Evolutionary conservation across 2,329 filamentous ascomycete genomes (phyloP).

Genomic region (Fonsecaea monophora): DNA sequence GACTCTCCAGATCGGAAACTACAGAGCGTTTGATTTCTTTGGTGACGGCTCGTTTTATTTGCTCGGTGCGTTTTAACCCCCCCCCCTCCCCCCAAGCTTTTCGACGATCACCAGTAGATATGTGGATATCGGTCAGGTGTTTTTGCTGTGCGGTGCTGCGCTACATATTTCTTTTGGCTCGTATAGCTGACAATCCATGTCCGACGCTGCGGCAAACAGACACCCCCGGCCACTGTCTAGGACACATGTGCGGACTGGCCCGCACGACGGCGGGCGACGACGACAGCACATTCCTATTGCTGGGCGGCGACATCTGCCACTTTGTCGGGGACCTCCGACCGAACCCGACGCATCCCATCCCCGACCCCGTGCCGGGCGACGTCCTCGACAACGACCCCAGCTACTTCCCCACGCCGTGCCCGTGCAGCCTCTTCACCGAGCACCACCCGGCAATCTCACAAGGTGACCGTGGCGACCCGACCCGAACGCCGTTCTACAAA

Average conservation of each 20-base stretch:
- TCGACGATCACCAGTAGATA: no score
- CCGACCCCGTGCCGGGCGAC: conserved; percentile 22
- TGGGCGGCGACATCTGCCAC: conserved; percentile 59
- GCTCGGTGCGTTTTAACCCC: conserved; percentile 44
- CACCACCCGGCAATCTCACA: conserved; percentile 34
- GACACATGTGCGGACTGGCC: conserved; percentile 59
- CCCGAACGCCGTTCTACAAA: conserved; percentile 41
- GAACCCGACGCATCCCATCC: conserved; percentile 41
- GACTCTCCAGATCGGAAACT: conserved; percentile 46
- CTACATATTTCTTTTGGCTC: no score
- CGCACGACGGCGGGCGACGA: conserved; percentile 50
- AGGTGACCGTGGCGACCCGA: conserved; percentile 17
- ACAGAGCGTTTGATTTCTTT: conserved; percentile 52
- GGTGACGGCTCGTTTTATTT: conserved; percentile 52
- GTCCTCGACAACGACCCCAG: conserved; percentile 25
- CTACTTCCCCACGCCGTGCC: conserved; percentile 34
- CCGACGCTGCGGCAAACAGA: conserved; percentile 30
- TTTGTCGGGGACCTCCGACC: conserved; percentile 47
- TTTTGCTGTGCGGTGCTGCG: no score
- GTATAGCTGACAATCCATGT: background rate
- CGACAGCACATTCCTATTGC: conserved; percentile 40
- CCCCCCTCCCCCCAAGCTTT: no score
- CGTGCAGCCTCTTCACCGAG: conserved; percentile 40
- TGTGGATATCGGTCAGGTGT: no score
- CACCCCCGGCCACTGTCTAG: conserved; percentile 56